These are phyloP conservation scores for Senna tora DNA, from an alignment of 306 rosid species.

Conservation along the genomic window DNA sequence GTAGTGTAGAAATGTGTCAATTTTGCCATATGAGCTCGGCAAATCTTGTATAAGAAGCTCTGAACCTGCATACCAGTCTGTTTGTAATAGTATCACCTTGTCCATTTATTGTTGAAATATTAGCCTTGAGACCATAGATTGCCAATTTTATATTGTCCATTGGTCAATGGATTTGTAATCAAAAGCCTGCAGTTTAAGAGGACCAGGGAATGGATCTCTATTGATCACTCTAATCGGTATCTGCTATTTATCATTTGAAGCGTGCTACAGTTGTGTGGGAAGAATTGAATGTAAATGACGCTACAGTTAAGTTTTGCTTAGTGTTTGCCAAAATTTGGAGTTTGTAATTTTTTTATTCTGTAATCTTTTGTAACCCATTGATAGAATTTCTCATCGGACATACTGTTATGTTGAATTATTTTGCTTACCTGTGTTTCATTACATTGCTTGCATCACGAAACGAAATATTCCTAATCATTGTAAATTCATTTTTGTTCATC, in stretches of 20 bases:
- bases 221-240: background rate
- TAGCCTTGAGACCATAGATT: constrained; percentile 7
- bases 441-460: background rate
- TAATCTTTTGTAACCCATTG: background rate
- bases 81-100: constrained; percentile 1
- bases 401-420: background rate
- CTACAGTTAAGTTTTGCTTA: constrained; percentile 4
- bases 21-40: constrained; percentile 14
- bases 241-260: constrained; percentile 19
- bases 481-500: background rate
- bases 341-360: background rate
- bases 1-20: constrained; percentile 15
- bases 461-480: background rate
- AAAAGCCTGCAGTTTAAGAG: constrained; percentile 12
- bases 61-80: background rate
- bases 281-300: background rate
- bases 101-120: background rate
- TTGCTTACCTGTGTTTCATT: background rate
- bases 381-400: background rate
- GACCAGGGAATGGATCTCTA: background rate
- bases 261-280: background rate
- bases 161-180: background rate
- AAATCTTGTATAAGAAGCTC: constrained; percentile 21
- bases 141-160: constrained; percentile 7
- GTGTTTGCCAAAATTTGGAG: background rate